Base-by-base conservation (phyloP, 768 basidiomycete genomes). In the Suillus hirtellus region DNA sequence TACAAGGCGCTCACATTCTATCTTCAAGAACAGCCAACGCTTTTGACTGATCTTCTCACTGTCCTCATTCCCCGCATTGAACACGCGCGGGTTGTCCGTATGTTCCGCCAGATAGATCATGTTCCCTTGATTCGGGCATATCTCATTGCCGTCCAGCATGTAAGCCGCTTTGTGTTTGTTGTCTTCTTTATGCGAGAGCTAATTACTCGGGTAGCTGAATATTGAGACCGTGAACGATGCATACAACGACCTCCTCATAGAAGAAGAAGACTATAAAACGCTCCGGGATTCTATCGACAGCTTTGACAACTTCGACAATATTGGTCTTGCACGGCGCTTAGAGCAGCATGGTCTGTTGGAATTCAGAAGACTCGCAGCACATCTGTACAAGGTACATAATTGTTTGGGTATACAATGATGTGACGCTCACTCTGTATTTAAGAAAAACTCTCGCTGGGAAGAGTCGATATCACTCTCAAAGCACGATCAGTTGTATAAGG, bases 191-290 rank as follows among this genome's bases (percentile, higher is more conserved):
- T 56, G 35, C 7, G 47, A n/a, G 11, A 58, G 54, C 44, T 67
- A 38, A 69, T n/a, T n/a, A 43, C 46, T 27, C n/a, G 49, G 15
- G 27, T 74, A 96, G 89, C 84, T 96, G 72, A 98, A 99, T 76
- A 86, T 99, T 53, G 93, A 96, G 72, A 93, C 96, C 17, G 94
- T 99, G 71, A 99, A 99, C 71, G 95, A 97, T 68, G 96, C 96
- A 9, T 98, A 97, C 80, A 98, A 99, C 70, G 92, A 95, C 71
- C 81, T 99, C n/a, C 83, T 99, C 49, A 99, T 99, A 64, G 97
- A 99, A 75, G 97, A 99, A 75, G 97, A 99, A 77, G 96, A 99
- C 73, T 94, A 96, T 82, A 95, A 96, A 77, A 98, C 96, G 0
- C 85, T 99, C 9, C 92, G 96, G 10, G 97, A 97, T 75, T 96